phyloP scores from a whole-genome alignment of 2,329 filamentous ascomycete genomes.

The Alternaria gaisen region DNA sequence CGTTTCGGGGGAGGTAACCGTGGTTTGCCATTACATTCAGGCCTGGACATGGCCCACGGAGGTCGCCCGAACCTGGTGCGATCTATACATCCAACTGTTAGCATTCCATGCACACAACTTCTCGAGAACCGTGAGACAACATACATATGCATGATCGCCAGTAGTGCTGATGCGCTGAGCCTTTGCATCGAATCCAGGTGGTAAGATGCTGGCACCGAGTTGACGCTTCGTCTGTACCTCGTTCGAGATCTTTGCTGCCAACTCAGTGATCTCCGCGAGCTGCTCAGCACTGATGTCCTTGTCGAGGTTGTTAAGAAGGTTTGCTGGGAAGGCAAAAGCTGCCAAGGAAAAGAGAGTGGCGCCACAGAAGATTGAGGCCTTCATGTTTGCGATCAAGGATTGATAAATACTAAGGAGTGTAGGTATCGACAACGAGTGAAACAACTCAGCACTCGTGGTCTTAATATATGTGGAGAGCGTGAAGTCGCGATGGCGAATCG shows the following conservation, averaged over 20 bases:
- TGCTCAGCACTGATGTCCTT: neutral
- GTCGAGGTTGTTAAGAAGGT: neutral
- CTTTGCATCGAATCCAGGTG: neutral
- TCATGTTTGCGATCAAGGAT: neutral
- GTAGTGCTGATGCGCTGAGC: neutral
- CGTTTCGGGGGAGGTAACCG: constrained; percentile 43
- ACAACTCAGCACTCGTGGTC: neutral
- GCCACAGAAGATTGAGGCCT: neutral
- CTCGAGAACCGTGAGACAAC: neutral
- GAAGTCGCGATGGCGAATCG: neutral
- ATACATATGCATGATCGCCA: neutral
- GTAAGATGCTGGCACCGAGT: neutral
- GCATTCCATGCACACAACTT: neutral
- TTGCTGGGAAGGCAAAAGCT: neutral
- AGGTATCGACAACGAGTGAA: neutral
- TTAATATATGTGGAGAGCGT: neutral
- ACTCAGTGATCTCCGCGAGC: neutral
- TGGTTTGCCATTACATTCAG: constrained; percentile 47
- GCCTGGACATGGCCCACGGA: constrained; percentile 42
- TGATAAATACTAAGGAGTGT: neutral
- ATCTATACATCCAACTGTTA: neutral
- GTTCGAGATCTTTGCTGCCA: neutral
- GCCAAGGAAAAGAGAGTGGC: neutral
- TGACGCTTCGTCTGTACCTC: neutral
- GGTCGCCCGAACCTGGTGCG: constrained; percentile 12